A percentile compares a stretch with the other conserved stretches of the same genome.
Evolutionary conservation across 345 rosid genomes (phyloP).

Genomic region (Odontarrhena argentea): DNA sequence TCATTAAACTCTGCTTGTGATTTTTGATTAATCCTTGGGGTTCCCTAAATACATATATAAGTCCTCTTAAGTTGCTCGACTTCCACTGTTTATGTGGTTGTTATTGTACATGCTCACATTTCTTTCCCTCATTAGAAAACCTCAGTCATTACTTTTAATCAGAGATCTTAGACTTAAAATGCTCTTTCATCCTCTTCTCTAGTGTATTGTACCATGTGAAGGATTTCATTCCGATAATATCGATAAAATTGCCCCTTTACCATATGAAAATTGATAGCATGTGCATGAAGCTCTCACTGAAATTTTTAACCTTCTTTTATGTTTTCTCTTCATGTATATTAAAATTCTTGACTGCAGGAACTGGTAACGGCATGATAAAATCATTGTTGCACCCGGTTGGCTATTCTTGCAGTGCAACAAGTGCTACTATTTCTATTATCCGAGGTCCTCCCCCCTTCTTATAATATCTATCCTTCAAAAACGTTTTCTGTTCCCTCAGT

Average conservation of each 20-base stretch:
- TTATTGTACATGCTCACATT: no score
- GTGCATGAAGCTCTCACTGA: not conserved
- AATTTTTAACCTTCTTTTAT: not conserved
- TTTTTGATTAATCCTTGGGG: not conserved
- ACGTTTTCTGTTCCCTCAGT: not conserved
- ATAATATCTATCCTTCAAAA: not conserved
- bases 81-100: not conserved
- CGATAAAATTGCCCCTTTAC: no score
- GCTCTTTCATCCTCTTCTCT: not conserved
- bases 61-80: not conserved
- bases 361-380: conserved; percentile 93
- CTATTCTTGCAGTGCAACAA: conserved; percentile 59
- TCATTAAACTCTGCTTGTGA: conserved; percentile 1
- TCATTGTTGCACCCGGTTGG: conserved; percentile 81
- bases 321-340: not conserved
- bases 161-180: no score
- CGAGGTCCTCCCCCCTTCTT: conserved; percentile 55
- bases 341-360: conserved; percentile 53
- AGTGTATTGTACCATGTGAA: not conserved
- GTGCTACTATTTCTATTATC: conserved; percentile 75
- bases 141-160: no score
- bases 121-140: no score
- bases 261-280: no score
- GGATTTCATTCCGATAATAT: no score
- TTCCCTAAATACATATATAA: not conserved